Conservation (phyloP, 2,329 filamentous ascomycete genomes). For the Colletotrichum orbiculare region DNA sequence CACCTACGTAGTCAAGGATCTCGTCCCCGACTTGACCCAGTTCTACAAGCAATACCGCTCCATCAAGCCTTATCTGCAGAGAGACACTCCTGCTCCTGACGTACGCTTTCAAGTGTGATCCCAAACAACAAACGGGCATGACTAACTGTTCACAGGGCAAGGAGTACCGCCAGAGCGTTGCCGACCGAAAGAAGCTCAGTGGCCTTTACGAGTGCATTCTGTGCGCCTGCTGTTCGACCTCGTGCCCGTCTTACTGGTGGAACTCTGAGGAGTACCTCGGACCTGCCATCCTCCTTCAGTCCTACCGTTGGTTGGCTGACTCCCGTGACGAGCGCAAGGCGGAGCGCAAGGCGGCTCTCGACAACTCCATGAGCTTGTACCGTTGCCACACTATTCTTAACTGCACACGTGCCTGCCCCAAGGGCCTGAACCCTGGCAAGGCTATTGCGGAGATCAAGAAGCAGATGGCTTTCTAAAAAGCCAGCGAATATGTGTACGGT, state of each 20-base stretch:
- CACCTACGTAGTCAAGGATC: conserved; percentile 99
- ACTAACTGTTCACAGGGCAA: conserved; percentile 71
- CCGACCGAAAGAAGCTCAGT: conserved; percentile 95
- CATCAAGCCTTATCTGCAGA: conserved; percentile 98
- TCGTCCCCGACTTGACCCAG: conserved; percentile 96
- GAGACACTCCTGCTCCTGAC: conserved; percentile 84
- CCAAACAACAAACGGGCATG: background rate
- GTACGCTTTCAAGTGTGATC: conserved; percentile 62
- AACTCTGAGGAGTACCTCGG: conserved; percentile 99
- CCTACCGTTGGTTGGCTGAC: conserved; percentile 96
- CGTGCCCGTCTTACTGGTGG: conserved; percentile 99
- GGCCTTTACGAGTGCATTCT: conserved; percentile 99
- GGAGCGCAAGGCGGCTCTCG: conserved; percentile 89
- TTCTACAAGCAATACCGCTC: conserved; percentile 99
- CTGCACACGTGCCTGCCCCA: conserved; percentile 97
- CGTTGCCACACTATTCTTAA: conserved; percentile 99
- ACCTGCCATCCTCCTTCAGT: conserved; percentile 95
- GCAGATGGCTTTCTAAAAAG: conserved; percentile 76
- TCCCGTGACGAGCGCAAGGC: conserved; percentile 90
- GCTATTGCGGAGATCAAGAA: conserved; percentile 99
- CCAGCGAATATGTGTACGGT: conserved; percentile 13
- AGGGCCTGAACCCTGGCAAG: conserved; percentile 95
- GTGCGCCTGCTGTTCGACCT: conserved; percentile 98
- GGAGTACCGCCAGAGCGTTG: conserved; percentile 91
- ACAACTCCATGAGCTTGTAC: conserved; percentile 99